Percentiles rank a stretch among this genome's conserved stretches.
Conservation (phyloP, 2,329 filamentous ascomycete species). For the Ophiocordyceps robertsii region DNA sequence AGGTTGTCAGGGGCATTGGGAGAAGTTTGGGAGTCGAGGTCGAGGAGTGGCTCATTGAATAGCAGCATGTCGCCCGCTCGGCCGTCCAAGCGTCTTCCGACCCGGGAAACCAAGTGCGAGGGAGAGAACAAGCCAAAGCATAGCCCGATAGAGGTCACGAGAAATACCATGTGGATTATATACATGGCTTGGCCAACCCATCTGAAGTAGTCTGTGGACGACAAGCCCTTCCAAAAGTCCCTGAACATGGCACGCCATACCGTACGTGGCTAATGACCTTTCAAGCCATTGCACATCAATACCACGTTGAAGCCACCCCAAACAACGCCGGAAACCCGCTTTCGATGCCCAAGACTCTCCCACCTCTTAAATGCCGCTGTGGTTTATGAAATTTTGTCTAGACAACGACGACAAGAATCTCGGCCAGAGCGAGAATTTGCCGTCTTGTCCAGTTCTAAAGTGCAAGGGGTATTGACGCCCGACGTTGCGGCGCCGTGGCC, state of each 20-base stretch:
- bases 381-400: not conserved
- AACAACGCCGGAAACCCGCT: not conserved
- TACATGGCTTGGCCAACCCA: no score
- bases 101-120: no score
- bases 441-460: not conserved
- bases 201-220: no score
- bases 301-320: not conserved
- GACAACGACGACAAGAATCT: not conserved
- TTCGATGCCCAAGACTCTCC: not conserved
- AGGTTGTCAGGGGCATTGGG: slow-evolving; percentile 56
- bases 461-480: no score
- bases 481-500: no score
- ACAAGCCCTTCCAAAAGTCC: no score
- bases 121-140: no score
- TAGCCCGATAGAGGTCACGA: no score
- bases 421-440: not conserved
- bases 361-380: slow-evolving; percentile 1
- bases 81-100: no score
- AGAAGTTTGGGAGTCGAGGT: slow-evolving; percentile 66
- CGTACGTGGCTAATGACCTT: no score
- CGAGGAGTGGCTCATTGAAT: slow-evolving; percentile 63
- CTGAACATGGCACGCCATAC: no score
- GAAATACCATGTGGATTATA: no score
- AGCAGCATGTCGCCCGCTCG: slow-evolving; percentile 2
- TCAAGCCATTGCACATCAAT: not conserved